Evolutionary conservation across 2,329 filamentous ascomycete species (phyloP).

Genomic region (Bipolaris oryzae): DNA sequence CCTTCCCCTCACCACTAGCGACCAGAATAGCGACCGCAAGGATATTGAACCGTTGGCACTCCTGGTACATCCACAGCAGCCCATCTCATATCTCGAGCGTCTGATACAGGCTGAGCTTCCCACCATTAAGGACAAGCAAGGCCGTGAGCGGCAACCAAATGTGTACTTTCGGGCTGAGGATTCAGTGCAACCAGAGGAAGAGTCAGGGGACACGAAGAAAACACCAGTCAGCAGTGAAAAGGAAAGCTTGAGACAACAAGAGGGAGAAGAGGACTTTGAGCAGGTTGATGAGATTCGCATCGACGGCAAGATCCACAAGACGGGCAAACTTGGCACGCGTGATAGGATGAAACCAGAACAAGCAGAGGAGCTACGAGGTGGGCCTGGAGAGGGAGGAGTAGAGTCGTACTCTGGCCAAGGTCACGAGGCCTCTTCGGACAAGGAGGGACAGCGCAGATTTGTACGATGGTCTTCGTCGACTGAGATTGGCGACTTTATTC

Average conservation of each 20-base stretch:
- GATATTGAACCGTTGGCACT: slow-evolving; percentile 84
- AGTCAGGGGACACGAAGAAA: slow-evolving; percentile 32
- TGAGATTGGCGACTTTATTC: slow-evolving; percentile 92
- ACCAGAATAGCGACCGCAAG: slow-evolving; percentile 65
- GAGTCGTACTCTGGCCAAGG: slow-evolving; percentile 75
- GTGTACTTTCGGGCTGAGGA: slow-evolving; percentile 84
- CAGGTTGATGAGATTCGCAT: slow-evolving; percentile 57
- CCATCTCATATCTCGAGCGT: slow-evolving; percentile 85
- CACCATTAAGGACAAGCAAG: slow-evolving; percentile 64
- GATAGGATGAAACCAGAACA: slow-evolving; percentile 38
- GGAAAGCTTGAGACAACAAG: slow-evolving; percentile 30
- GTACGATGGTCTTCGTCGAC: slow-evolving; percentile 88
- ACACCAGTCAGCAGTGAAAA: slow-evolving; percentile 38
- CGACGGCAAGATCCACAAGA: slow-evolving; percentile 56
- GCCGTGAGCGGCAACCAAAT: slow-evolving; percentile 72
- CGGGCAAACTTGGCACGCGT: slow-evolving; percentile 48
- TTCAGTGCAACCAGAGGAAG: slow-evolving; percentile 64
- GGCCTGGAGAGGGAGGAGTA: slow-evolving; percentile 63
- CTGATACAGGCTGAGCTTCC: slow-evolving; percentile 88
- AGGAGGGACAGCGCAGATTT: slow-evolving; percentile 64
- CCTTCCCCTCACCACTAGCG: slow-evolving; percentile 70
- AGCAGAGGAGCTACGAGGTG: slow-evolving; percentile 51
- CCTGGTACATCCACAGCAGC: slow-evolving; percentile 87
- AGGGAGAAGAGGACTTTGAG: slow-evolving; percentile 51
- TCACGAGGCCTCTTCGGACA: slow-evolving; percentile 57